Evolutionary conservation across 1,284 basidiomycete species (phyloP).

Genomic region (Trametes polyzona): DNA sequence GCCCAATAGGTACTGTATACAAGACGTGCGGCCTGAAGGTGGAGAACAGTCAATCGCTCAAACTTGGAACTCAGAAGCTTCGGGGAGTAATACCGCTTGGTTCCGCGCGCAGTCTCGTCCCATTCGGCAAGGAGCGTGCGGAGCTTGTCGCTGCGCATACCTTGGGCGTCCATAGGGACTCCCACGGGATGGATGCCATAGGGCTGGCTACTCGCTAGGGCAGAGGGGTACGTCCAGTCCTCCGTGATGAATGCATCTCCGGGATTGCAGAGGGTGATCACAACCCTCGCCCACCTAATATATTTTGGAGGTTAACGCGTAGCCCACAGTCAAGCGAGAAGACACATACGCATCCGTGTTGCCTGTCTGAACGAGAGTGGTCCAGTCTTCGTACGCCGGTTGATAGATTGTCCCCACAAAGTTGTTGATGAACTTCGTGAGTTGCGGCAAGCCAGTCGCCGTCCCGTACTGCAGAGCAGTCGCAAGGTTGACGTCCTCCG

Average conservation of each 20-base stretch:
- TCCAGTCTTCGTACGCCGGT: conserved; percentile 73
- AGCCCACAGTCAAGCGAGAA: background rate
- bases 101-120: conserved; percentile 62
- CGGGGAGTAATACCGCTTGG: conserved; percentile 39
- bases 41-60: conserved; percentile 11
- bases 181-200: conserved; percentile 56
- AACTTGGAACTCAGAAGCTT: background rate
- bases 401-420: conserved; percentile 67
- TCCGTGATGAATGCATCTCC: conserved; percentile 77
- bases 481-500: conserved; percentile 63
- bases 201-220: conserved; percentile 48
- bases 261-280: conserved; percentile 65
- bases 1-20: conserved; percentile 76
- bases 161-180: conserved; percentile 74
- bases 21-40: conserved; percentile 67
- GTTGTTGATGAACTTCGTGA: conserved; percentile 57
- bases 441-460: conserved; percentile 55
- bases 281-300: conserved; percentile 53
- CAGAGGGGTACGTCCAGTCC: conserved; percentile 73
- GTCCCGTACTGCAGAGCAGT: conserved; percentile 77
- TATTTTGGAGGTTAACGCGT: background rate
- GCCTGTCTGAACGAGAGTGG: conserved; percentile 67
- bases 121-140: conserved; percentile 66
- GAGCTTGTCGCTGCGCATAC: conserved; percentile 67
- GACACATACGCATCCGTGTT: conserved; percentile 71